phyloP scores from a whole-genome alignment of 306 rosid species.

The Lathyrus sativus region DNA sequence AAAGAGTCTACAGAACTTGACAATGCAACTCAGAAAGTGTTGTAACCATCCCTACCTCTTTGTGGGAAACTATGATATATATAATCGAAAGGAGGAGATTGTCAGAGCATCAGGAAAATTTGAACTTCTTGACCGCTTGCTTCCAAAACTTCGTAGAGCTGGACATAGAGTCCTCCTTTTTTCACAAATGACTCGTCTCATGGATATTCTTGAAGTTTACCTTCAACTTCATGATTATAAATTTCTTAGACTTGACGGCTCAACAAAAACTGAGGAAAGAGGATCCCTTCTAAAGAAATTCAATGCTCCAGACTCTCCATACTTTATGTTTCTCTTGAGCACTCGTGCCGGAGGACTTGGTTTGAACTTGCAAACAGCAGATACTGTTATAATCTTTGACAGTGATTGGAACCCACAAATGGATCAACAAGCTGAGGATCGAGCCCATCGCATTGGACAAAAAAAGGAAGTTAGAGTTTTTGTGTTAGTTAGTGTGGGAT shows the following conservation, averaged over 20 bases:
- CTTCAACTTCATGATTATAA: conserved; percentile 76
- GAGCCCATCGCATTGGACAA: conserved; percentile 99
- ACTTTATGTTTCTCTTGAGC: conserved; percentile 96
- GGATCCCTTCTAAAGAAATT: conserved; percentile 73
- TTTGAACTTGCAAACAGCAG: conserved; percentile 95
- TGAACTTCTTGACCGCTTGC: conserved; percentile 97
- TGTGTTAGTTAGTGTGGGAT: conserved; percentile 98
- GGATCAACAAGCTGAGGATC: conserved; percentile 99
- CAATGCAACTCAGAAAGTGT: conserved; percentile 98
- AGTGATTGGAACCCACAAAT: conserved; percentile 99
- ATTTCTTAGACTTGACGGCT: conserved; percentile 94
- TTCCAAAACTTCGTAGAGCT: conserved; percentile 88
- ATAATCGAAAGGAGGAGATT: conserved; percentile 76
- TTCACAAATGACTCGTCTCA: conserved; percentile 98
- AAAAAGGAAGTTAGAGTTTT: conserved; percentile 98
- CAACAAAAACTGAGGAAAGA: conserved; percentile 97
- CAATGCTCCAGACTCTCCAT: conserved; percentile 91
- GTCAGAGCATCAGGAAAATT: conserved; percentile 97
- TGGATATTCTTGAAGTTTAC: conserved; percentile 88
- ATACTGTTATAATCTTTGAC: conserved; percentile 94
- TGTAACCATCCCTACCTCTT: conserved; percentile 99
- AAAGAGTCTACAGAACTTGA: conserved; percentile 90
- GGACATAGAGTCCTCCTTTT: conserved; percentile 97
- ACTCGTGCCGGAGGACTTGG: conserved; percentile 99
- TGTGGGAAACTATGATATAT: conserved; percentile 81